These are phyloP conservation scores for Aureobasidium sp. DNA, from an alignment of 2,329 filamentous ascomycete species.

Conservation along the genomic window DNA sequence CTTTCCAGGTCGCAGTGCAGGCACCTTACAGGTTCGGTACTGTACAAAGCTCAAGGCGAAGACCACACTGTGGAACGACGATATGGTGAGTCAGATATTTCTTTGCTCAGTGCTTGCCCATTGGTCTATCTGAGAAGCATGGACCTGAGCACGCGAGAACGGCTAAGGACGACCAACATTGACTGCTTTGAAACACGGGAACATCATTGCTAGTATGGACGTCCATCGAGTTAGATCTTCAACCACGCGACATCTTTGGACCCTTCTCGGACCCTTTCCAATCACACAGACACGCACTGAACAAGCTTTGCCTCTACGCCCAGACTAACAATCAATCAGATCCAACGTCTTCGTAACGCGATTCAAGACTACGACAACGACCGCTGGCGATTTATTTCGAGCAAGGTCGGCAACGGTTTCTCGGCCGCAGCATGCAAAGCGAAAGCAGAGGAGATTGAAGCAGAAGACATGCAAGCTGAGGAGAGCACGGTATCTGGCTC, in stretches of 20 bases:
- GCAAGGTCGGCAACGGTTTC: slow-evolving; percentile 85
- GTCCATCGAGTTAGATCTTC: too few relatives aligned
- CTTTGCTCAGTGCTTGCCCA: neutral
- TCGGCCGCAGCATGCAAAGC: slow-evolving; percentile 82
- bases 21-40: slow-evolving; percentile 87
- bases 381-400: slow-evolving; percentile 85
- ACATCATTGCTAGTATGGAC: too few relatives aligned
- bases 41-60: slow-evolving; percentile 94
- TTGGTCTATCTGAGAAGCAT: too few relatives aligned
- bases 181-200: too few relatives aligned
- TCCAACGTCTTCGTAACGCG: slow-evolving; percentile 67
- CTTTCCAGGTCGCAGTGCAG: slow-evolving; percentile 83
- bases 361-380: slow-evolving; percentile 84
- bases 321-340: slow-evolving; percentile 42
- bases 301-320: neutral
- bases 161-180: too few relatives aligned
- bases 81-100: slow-evolving; percentile 60
- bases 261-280: neutral
- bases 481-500: neutral
- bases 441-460: slow-evolving; percentile 57
- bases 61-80: slow-evolving; percentile 86
- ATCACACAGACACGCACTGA: neutral
- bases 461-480: slow-evolving; percentile 18
- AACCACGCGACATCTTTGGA: neutral
- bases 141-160: too few relatives aligned